Conservation (phyloP, 2,329 filamentous ascomycete genomes). For the Annulohypoxylon truncatum region DNA sequence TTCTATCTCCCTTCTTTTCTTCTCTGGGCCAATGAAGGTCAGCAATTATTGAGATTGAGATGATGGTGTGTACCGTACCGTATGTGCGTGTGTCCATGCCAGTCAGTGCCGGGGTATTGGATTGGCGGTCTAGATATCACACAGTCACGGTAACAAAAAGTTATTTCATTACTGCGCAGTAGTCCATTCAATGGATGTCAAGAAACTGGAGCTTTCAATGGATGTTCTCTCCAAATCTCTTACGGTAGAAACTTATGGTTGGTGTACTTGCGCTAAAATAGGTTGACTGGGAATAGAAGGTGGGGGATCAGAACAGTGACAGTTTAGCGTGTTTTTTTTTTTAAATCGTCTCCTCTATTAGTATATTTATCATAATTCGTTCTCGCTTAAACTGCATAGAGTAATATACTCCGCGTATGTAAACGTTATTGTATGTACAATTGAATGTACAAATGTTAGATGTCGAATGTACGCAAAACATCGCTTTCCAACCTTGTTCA, state of each 20-base stretch:
- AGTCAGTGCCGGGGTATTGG: slow-evolving; percentile 7
- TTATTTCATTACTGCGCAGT: not conserved
- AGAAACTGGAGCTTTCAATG: not conserved
- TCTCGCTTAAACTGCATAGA: slow-evolving; percentile 32
- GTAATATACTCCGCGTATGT: slow-evolving; percentile 20
- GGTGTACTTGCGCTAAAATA: not conserved
- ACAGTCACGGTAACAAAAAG: slow-evolving; percentile 17
- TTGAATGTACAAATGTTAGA: not conserved
- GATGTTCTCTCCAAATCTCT: not conserved
- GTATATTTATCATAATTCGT: slow-evolving; percentile 21
- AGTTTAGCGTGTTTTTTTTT: slow-evolving; percentile 20
- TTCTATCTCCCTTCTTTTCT: slow-evolving; percentile 4
- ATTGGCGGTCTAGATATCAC: slow-evolving; percentile 33
- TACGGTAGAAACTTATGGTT: not conserved
- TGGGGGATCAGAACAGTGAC: slow-evolving; percentile 20
- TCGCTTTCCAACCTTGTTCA: slow-evolving; percentile 30
- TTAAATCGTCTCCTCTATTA: not conserved
- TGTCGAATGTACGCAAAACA: slow-evolving; percentile 5
- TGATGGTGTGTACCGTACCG: slow-evolving; percentile 26
- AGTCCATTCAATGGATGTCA: not conserved
- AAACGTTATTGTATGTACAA: not conserved
- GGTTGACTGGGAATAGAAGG: slow-evolving; percentile 11
- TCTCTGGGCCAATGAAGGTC: slow-evolving; percentile 7
- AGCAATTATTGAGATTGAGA: slow-evolving; percentile 17
- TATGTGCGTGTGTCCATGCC: slow-evolving; percentile 19